A percentile compares a stretch with the other conserved stretches of the same genome.
These are phyloP conservation scores for Penicillium sp. DNA, from an alignment of 2,329 filamentous ascomycete genomes.

Conservation along the genomic window DNA sequence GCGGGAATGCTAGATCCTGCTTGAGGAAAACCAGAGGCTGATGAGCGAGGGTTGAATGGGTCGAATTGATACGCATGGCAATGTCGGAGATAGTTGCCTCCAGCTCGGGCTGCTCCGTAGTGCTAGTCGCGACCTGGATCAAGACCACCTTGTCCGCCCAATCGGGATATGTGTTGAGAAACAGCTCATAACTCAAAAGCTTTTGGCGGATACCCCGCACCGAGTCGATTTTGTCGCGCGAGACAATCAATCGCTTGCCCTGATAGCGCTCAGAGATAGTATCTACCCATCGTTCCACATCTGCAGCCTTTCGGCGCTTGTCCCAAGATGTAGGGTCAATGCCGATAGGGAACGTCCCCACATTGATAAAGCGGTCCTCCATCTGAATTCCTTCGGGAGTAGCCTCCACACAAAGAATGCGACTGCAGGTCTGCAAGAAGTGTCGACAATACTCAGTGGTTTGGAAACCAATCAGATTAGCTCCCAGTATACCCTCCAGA, in stretches of 20 bases:
- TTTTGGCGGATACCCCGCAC: conserved; percentile 93
- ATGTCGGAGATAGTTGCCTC: conserved; percentile 90
- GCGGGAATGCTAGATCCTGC: conserved; percentile 88
- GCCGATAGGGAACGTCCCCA: conserved; percentile 80
- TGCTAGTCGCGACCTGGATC: conserved; percentile 90
- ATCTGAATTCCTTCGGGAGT: conserved; percentile 84
- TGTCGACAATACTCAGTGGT: conserved; percentile 90
- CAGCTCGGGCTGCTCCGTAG: conserved; percentile 81
- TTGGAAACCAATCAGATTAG: conserved; percentile 91
- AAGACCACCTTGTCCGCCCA: conserved; percentile 85
- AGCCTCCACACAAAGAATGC: conserved; percentile 84
- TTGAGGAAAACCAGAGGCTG: conserved; percentile 91
- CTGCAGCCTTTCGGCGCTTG: conserved; percentile 65
- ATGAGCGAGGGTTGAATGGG: conserved; percentile 85
- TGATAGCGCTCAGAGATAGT: conserved; percentile 80
- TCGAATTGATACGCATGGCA: conserved; percentile 88
- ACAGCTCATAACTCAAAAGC: conserved; percentile 85
- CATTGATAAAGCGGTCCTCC: conserved; percentile 90
- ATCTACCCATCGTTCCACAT: conserved; percentile 75
- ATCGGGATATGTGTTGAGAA: conserved; percentile 88
- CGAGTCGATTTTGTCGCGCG: conserved; percentile 89
- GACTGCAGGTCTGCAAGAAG: conserved; percentile 93
- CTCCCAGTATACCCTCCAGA: conserved; percentile 86
- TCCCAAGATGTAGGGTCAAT: conserved; percentile 80
- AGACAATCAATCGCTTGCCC: conserved; percentile 86